Evolutionary conservation across 2,329 filamentous ascomycete species (phyloP).

Genomic region (Tolypocladium inflatum): DNA sequence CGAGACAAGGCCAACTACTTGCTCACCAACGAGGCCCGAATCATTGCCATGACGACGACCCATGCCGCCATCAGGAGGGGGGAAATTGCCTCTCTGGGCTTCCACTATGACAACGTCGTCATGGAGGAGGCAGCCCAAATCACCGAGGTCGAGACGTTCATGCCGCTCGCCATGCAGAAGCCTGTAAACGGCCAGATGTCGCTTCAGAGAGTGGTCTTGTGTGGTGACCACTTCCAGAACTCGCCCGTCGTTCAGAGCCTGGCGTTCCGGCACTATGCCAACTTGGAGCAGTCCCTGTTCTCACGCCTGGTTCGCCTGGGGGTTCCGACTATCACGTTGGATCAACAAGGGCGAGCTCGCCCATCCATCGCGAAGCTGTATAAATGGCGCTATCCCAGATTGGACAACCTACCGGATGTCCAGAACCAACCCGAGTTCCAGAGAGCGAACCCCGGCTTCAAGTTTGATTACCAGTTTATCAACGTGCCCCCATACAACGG

Average conservation of each 20-base stretch:
- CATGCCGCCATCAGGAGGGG: slow-evolving; percentile 90
- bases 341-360: slow-evolving; percentile 87
- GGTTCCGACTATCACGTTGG: slow-evolving; percentile 81
- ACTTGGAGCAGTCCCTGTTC: slow-evolving; percentile 93
- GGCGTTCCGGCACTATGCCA: slow-evolving; percentile 89
- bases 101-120: slow-evolving; percentile 93
- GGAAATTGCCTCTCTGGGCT: slow-evolving; percentile 85
- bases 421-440: slow-evolving; percentile 61
- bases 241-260: slow-evolving; percentile 91
- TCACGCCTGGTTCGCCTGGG: slow-evolving; percentile 82
- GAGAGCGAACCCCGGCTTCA: slow-evolving; percentile 81
- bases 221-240: slow-evolving; percentile 94
- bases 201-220: slow-evolving; percentile 81
- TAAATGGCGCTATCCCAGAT: slow-evolving; percentile 79
- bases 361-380: slow-evolving; percentile 83
- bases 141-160: slow-evolving; percentile 94
- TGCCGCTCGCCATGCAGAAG: slow-evolving; percentile 87
- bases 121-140: slow-evolving; percentile 99
- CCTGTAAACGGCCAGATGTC: slow-evolving; percentile 62
- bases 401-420: slow-evolving; percentile 72
- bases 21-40: slow-evolving; percentile 88
- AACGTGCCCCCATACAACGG: slow-evolving; percentile 91
- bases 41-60: slow-evolving; percentile 97
- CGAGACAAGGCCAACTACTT: slow-evolving; percentile 95
- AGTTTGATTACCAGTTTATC: slow-evolving; percentile 94